Conservation (phyloP, 2,329 filamentous ascomycete species). For the Sclerotinia spermophila region DNA sequence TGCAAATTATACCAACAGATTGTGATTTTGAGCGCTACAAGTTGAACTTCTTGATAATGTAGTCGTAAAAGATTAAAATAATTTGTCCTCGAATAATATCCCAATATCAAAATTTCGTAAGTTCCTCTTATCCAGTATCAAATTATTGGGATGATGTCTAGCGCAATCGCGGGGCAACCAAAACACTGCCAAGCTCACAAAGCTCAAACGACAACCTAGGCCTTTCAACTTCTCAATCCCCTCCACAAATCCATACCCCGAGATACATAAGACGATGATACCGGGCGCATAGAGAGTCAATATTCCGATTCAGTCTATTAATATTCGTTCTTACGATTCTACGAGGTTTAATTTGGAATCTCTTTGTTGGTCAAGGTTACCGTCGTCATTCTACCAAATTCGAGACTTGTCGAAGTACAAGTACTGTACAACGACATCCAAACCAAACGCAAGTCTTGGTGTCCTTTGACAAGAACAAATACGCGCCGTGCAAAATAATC, state of each 20-base stretch:
- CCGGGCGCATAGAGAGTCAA: not conserved
- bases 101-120: conserved; percentile 3
- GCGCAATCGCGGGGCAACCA: conserved; percentile 29
- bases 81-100: not conserved
- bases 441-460: conserved; percentile 1
- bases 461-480: not conserved
- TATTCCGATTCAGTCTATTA: not conserved
- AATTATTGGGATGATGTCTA: conserved; percentile 25
- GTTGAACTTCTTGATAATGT: not conserved
- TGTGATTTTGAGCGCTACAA: not conserved
- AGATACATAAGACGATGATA: not conserved
- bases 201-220: conserved; percentile 23
- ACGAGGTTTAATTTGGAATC: not conserved
- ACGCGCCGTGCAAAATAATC: not conserved
- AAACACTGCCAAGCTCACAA: conserved; percentile 11
- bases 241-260: conserved; percentile 1
- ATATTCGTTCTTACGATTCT: not conserved
- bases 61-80: not conserved
- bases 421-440: not conserved
- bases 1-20: not conserved
- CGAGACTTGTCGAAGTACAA: not conserved
- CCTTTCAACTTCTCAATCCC: conserved; percentile 19
- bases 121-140: conserved; percentile 18
- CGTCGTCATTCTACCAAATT: not conserved
- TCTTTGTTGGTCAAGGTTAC: not conserved